These are phyloP conservation scores for Brettanomyces sp. DNA, from an alignment of 805 yeast genomes.

Conservation along the genomic window DNA sequence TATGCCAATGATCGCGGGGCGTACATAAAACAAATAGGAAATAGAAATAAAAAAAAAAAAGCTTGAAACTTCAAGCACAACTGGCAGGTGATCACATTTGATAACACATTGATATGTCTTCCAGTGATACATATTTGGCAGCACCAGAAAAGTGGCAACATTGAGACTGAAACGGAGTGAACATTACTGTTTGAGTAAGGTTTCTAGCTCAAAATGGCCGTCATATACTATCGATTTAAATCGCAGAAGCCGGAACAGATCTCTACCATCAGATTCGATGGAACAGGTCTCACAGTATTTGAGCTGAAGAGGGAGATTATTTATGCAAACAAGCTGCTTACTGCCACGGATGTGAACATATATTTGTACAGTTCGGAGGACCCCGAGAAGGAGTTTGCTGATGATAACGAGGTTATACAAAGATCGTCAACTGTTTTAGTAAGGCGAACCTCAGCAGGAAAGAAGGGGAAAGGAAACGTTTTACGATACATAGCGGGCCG, in stretches of 20 bases:
- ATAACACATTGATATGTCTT: no score
- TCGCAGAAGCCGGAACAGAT: conserved; percentile 64
- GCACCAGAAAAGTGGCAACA: no score
- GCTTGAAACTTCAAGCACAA: no score
- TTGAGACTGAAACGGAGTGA: no score
- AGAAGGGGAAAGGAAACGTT: conserved; percentile 46
- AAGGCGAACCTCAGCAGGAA: conserved; percentile 61
- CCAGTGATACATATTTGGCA: no score
- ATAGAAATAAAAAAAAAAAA: no score
- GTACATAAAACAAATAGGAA: no score
- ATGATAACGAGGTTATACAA: conserved; percentile 87
- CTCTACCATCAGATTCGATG: conserved; percentile 80
- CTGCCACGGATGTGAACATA: conserved; percentile 78
- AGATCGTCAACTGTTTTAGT: conserved; percentile 80
- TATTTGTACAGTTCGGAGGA: conserved; percentile 55
- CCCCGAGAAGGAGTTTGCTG: conserved; percentile 50
- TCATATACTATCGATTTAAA: conserved; percentile 72
- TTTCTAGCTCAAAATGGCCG: conserved; percentile 17
- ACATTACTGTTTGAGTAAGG: no score
- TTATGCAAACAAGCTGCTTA: conserved; percentile 66
- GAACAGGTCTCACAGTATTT: conserved; percentile 92
- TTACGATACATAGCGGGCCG: conserved; percentile 65
- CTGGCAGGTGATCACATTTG: no score
- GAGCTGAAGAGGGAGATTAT: conserved; percentile 90
- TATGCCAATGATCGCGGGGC: no score